Evolutionary conservation across 805 yeast species (phyloP), one percentile per base, ranked within the genome.

Genomic region (Schwanniomyces polymorphus): DNA sequence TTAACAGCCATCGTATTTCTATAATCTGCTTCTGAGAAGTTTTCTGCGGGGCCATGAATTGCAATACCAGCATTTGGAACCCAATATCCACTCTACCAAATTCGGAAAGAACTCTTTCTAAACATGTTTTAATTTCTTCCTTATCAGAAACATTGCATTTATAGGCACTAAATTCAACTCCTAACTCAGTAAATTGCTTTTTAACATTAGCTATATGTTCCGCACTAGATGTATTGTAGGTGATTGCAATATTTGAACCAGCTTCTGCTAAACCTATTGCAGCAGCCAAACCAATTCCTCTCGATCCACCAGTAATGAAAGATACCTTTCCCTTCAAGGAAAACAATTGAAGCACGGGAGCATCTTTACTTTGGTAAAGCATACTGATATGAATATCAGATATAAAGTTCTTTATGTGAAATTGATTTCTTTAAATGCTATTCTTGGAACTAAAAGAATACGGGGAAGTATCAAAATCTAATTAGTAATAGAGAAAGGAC

Each of bases 221-320:
- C 4, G 62, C 52, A 16, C 62, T 51, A n/a, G 74, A 58, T 50
- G 71, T 44, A 49, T 76, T 77, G 28, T 73, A 65, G 16, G 78
- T 55, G n/a, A 54, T 54, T 21, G 52, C 25, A 28, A 51, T 55
- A 63, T 65, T 53, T 7, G 78, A 72, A 10, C 81, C 81, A 23
- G 81, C 80, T 44, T 74, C 73, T 1, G 82, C 84, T 23, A 79
- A 63, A 11, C 78, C 84, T 27, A 66, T 59, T 18, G 81, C 81
- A 43, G 80, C 75, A 37, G 75, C 76, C 23, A 71, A 72, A 2
- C 85, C 86, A 50, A 81, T 81, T 5, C 86, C 86, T 18, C 80
- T 73, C 16, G 83, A 76, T 12, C 79, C 83, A 12, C 86, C 86
- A 11, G 85, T 75, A 27, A 79, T 60, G n/a, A 75, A 52, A 10